Evolutionary conservation across 164 flowering plant species (phyloP).

Genomic region (Aristolochia contorta): DNA sequence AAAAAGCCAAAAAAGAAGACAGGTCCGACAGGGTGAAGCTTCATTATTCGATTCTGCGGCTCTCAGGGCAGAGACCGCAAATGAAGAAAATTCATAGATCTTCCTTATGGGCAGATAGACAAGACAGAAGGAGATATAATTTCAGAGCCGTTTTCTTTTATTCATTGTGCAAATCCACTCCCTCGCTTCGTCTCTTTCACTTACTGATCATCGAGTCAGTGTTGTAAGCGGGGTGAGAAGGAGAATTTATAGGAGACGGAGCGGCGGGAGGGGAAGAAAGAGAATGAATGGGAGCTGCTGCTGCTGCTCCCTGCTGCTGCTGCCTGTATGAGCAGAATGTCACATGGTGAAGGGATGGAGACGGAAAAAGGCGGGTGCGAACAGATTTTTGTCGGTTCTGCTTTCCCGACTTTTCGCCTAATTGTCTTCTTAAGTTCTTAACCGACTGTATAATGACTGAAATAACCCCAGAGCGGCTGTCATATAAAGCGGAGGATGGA

Average conservation of each 20-base stretch:
- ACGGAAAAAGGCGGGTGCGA: not conserved
- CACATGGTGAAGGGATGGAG: not conserved
- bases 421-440: not conserved
- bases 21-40: not conserved
- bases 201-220: not conserved
- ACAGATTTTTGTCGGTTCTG: conserved; percentile 1
- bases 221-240: not conserved
- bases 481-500: too few relatives aligned
- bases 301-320: not conserved
- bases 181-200: not conserved
- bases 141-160: not conserved
- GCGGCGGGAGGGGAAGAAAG: not conserved
- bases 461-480: not conserved
- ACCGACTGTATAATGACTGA: not conserved
- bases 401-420: not conserved
- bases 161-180: not conserved
- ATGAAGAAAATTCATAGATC: not conserved
- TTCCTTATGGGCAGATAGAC: not conserved
- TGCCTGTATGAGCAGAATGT: not conserved
- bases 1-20: not conserved
- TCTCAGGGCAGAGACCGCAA: conserved; percentile 2
- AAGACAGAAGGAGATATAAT: not conserved
- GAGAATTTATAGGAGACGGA: not conserved
- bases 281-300: not conserved
- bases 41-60: not conserved